Evolutionary conservation across 2,329 filamentous ascomycete genomes (phyloP), one percentile per base, ranked within the genome.

Genomic region (Aspergillus novofumigatus): DNA sequence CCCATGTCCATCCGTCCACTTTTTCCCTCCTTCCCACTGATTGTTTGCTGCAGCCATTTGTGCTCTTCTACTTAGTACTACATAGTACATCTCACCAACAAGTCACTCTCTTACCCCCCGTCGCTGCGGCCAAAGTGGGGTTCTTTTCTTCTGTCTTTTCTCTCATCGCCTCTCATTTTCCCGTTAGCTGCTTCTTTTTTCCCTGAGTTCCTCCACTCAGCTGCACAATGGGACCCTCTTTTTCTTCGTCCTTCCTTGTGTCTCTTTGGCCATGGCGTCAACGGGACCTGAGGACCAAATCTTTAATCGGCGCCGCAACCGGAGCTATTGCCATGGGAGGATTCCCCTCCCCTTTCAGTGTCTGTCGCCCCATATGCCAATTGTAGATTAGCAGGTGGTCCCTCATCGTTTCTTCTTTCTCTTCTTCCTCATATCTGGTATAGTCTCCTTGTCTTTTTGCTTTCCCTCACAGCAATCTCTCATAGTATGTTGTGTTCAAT

Each of bases 241-340:
- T 38, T 29, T 35, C 45, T 25, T 32, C 41, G 14, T 26, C 48
- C 42, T 20, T 38, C 35, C 25, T 51, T 23, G 28, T 42, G 21
- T 42, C 9, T 32, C n/a, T 49, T 35, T 44, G 23, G 23, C 51
- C 52, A 57, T 57, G 55, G 52, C n/a, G 52, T 52, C 48, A 48
- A 58, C 51, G 28, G 41, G 14, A 47, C 17, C 41, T 21, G 29
- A 26, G n/a, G 32, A 35, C 23, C 45, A 49, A 52, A 25, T 54
- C 50, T 10, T 50, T 54, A 20, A 41, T 26, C 44, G 26, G 35
- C 38, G 53, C 56, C 58, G 58, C 53, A 58, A 60, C 56, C 58
- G 56, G 56, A 60, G 58, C 56, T 48, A 20, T 53, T 38, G 20
- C 49, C 17, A 53, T 58, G 55, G 44, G 29, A 55, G 47, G 42